These are phyloP conservation scores for Hypsizygus marmoreus DNA, from an alignment of 768 basidiomycete species.

Conservation along the genomic window DNA sequence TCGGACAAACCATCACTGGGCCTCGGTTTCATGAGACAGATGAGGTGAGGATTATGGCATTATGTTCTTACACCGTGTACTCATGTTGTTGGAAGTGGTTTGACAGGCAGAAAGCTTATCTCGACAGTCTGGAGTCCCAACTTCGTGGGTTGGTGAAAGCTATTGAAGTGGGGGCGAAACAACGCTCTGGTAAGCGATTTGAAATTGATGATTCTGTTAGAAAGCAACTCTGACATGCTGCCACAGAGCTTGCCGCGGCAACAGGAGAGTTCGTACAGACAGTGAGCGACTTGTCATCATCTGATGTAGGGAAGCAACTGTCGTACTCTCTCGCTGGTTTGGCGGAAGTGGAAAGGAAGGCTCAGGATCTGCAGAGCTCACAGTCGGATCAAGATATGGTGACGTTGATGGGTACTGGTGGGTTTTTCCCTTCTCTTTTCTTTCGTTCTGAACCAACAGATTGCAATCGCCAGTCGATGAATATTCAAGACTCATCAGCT, in stretches of 20 bases:
- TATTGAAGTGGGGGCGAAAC: conserved; percentile 82
- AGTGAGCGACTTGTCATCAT: conserved; percentile 66
- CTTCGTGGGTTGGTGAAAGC: conserved; percentile 84
- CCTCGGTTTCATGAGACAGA: conserved; percentile 88
- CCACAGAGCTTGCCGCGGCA: conserved; percentile 65
- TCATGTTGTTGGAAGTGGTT: conserved; percentile 68
- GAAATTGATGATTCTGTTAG: background rate
- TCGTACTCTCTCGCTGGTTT: conserved; percentile 69
- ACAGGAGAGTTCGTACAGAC: conserved; percentile 82
- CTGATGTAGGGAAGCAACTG: conserved; percentile 76
- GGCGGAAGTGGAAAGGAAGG: conserved; percentile 72
- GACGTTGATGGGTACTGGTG: conserved; percentile 78
- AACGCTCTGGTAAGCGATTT: conserved; percentile 62
- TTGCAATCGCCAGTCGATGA: conserved; percentile 66
- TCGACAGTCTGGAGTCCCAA: conserved; percentile 90
- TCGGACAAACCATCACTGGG: conserved; percentile 79
- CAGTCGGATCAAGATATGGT: conserved; percentile 85
- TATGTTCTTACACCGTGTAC: background rate
- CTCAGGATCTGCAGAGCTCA: conserved; percentile 69
- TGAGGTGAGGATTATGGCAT: conserved; percentile 51
- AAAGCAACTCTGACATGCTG: background rate
- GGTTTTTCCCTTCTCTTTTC: background rate
- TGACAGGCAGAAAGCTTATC: conserved; percentile 78
- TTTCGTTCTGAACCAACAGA: background rate
- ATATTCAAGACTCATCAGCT: conserved; percentile 88